phyloP scores from a whole-genome alignment of 116 monocot species.

The Iris pallida region DNA sequence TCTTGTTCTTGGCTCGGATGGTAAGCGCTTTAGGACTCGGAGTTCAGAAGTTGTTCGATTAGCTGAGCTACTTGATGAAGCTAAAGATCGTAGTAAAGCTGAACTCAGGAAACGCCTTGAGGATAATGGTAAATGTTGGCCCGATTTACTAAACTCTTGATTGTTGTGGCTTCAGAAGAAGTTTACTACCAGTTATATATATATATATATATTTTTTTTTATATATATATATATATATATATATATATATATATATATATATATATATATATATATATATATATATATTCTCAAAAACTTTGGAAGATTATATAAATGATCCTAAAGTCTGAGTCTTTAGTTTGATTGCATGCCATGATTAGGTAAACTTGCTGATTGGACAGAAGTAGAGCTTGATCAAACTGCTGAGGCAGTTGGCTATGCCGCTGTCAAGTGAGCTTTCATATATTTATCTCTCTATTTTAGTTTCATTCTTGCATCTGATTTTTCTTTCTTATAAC shows the following conservation, averaged over 20 bases:
- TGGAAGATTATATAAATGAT: background rate
- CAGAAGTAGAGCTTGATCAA: slow-evolving; percentile 73
- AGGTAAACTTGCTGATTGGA: slow-evolving; percentile 90
- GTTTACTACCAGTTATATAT: too few relatives aligned
- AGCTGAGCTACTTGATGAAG: slow-evolving; percentile 94
- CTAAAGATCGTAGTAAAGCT: slow-evolving; percentile 73
- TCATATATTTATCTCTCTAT: background rate
- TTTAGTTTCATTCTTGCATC: too few relatives aligned
- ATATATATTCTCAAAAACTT: background rate
- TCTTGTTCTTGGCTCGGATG: slow-evolving; percentile 94
- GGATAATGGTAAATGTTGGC: slow-evolving; percentile 52
- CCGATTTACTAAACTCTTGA: background rate
- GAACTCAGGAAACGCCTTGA: slow-evolving; percentile 73
- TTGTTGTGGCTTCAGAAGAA: too few relatives aligned
- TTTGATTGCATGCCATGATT: slow-evolving; percentile 6
- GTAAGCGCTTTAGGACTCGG: slow-evolving; percentile 91
- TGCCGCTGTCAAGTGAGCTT: slow-evolving; percentile 92
- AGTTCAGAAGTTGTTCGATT: slow-evolving; percentile 89
- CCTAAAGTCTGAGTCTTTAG: too few relatives aligned
- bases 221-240: too few relatives aligned
- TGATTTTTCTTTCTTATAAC: too few relatives aligned
- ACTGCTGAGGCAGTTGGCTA: slow-evolving; percentile 95
- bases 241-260: too few relatives aligned
- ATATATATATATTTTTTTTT: too few relatives aligned
- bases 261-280: too few relatives aligned